A percentile compares a stretch with the other conserved stretches of the same genome.
These are phyloP conservation scores for Plasmodium gonderi DNA, from an alignment of 169 alveolate genomes.

Conservation along the genomic window DNA sequence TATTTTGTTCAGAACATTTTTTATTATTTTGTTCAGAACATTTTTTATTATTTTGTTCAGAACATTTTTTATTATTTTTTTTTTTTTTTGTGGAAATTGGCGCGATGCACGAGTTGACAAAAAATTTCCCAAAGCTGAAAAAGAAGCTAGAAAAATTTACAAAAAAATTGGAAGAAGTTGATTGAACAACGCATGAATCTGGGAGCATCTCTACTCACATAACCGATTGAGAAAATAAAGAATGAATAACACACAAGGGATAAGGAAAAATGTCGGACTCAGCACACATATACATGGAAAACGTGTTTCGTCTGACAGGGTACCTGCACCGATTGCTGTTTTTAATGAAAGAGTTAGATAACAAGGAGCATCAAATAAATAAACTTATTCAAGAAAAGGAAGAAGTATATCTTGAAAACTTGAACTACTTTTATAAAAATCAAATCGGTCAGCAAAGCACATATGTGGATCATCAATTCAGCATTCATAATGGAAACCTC, in stretches of 20 bases:
- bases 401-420: conserved; percentile 36
- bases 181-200: neutral
- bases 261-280: conserved; percentile 54
- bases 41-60: no score
- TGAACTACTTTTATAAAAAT: neutral
- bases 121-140: neutral
- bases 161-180: neutral
- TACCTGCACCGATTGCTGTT: conserved; percentile 59
- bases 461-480: neutral
- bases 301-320: conserved; percentile 55
- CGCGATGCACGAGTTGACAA: no score
- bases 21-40: no score
- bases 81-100: no score
- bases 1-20: no score
- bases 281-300: conserved; percentile 68
- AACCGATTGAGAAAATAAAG: neutral
- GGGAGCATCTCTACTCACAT: neutral
- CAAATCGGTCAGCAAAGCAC: neutral
- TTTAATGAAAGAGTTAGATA: conserved; percentile 60
- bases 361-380: conserved; percentile 23
- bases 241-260: neutral
- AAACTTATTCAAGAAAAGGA: conserved; percentile 39
- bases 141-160: no score
- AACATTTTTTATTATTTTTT: no score
- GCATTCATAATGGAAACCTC: neutral